A percentile compares a stretch with the other conserved stretches of the same genome.
phyloP scores from a whole-genome alignment of 805 yeast genomes.

The Maudiozyma barnettii region DNA sequence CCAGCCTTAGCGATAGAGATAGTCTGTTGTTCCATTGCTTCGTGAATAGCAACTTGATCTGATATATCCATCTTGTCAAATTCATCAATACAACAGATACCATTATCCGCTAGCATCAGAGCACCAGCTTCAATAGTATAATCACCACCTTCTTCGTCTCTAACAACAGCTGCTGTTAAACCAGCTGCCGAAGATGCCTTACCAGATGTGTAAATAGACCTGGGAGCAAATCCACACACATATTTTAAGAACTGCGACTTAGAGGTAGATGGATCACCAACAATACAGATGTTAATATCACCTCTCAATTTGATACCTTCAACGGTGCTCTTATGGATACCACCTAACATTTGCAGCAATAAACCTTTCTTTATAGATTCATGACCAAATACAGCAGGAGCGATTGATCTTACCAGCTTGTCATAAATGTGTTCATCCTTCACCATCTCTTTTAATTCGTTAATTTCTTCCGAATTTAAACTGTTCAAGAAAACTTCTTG shows the following conservation, averaged over 20 bases:
- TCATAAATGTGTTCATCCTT: constrained; percentile 77
- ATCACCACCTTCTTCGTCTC: constrained; percentile 95
- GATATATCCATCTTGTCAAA: constrained; percentile 94
- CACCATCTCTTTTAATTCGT: constrained; percentile 82
- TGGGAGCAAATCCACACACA: constrained; percentile 81
- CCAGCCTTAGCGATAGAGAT: constrained; percentile 98
- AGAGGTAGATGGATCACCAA: constrained; percentile 96
- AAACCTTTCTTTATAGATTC: constrained; percentile 90
- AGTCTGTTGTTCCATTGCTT: constrained; percentile 99
- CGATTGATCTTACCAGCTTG: constrained; percentile 76
- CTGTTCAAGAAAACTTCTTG: constrained; percentile 75
- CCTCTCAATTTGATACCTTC: constrained; percentile 95
- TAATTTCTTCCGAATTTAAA: constrained; percentile 70
- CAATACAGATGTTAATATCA: constrained; percentile 90
- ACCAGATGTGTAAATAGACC: constrained; percentile 95
- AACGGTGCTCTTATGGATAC: constrained; percentile 87
- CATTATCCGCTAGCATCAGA: constrained; percentile 94
- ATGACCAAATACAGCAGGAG: constrained; percentile 95
- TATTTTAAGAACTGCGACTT: constrained; percentile 93
- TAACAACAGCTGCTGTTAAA: constrained; percentile 93
- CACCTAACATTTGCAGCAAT: constrained; percentile 79
- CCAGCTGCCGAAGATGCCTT: constrained; percentile 99
- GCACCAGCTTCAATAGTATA: constrained; percentile 98
- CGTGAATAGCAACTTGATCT: constrained; percentile 98
- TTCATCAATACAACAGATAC: constrained; percentile 97